phyloP scores from a whole-genome alignment of 2,329 filamentous ascomycete species.

The Colletotrichum sansevieriae region DNA sequence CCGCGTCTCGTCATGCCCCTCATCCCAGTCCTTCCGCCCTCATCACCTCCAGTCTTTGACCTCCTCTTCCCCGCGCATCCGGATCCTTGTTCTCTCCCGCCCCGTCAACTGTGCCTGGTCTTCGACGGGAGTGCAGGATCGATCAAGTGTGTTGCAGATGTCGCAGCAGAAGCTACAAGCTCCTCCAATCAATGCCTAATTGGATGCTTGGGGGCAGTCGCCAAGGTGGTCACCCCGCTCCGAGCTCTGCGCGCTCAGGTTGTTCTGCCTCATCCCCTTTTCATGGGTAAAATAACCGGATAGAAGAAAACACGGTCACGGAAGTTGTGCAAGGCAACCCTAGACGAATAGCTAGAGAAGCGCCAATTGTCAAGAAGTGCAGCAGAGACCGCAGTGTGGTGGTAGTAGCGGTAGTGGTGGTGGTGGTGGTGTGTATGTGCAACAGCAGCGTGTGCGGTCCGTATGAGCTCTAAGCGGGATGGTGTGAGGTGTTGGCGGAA shows the following conservation, averaged over 20 bases:
- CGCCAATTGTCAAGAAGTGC: too few species aligned
- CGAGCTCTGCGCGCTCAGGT: background rate
- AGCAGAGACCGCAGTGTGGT: background rate
- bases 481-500: constrained; percentile 36
- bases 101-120: constrained; percentile 13
- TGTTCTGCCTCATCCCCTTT: background rate
- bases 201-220: constrained; percentile 16
- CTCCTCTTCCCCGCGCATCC: constrained; percentile 26
- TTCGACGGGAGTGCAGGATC: constrained; percentile 36
- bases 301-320: constrained; percentile 11
- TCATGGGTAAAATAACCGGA: constrained; percentile 28
- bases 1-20: constrained; percentile 20
- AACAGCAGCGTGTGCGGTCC: background rate
- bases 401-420: constrained; percentile 1
- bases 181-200: constrained; percentile 34
- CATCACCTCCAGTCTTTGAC: constrained; percentile 21
- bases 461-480: background rate
- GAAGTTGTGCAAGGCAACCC: constrained; percentile 3
- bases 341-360: constrained; percentile 21
- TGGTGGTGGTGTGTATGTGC: constrained; percentile 16
- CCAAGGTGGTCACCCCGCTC: constrained; percentile 34
- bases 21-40: constrained; percentile 10
- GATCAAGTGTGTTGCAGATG: constrained; percentile 40
- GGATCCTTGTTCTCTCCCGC: constrained; percentile 33
- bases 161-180: constrained; percentile 35